Evolutionary conservation across 2,329 filamentous ascomycete genomes (phyloP).

Genomic region (Alternaria sp.): DNA sequence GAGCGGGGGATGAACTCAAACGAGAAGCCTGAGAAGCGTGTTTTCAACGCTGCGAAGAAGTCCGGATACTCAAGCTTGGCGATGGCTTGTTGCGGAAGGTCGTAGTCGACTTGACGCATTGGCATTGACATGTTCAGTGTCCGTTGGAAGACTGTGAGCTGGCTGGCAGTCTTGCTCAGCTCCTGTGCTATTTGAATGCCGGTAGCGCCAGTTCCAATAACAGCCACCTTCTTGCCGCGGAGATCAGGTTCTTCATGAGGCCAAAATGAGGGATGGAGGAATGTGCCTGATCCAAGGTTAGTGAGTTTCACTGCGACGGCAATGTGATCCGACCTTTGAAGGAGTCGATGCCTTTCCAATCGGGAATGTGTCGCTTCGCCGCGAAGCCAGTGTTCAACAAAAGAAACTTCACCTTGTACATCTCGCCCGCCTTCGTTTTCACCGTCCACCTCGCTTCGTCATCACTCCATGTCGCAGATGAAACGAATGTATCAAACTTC

Average conservation of each 20-base stretch:
- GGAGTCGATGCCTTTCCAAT: slow-evolving; percentile 44
- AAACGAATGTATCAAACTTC: slow-evolving; percentile 53
- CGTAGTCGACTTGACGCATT: slow-evolving; percentile 29
- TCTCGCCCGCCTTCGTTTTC: slow-evolving; percentile 49
- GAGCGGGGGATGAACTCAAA: slow-evolving; percentile 25
- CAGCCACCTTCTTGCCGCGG: slow-evolving; percentile 62
- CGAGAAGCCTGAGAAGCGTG: slow-evolving; percentile 25
- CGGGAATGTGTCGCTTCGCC: slow-evolving; percentile 53
- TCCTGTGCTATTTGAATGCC: slow-evolving; percentile 69
- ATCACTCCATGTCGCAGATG: slow-evolving; percentile 51
- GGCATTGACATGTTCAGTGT: slow-evolving; percentile 55
- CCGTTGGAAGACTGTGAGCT: slow-evolving; percentile 66
- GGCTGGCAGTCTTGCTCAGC: slow-evolving; percentile 57
- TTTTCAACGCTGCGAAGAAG: slow-evolving; percentile 7
- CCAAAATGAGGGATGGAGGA: slow-evolving; percentile 66
- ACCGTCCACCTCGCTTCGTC: slow-evolving; percentile 53
- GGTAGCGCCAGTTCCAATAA: slow-evolving; percentile 67
- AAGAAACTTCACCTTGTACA: slow-evolving; percentile 53
- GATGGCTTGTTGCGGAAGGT: slow-evolving; percentile 53
- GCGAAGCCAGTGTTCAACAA: slow-evolving; percentile 57
- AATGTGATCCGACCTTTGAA: slow-evolving; percentile 25
- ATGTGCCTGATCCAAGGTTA: neutral
- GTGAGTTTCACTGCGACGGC: neutral
- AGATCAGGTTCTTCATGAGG: slow-evolving; percentile 61
- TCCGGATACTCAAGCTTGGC: slow-evolving; percentile 37